Conservation (phyloP, 1,139 yeast species). For the Geotrichum bryndzae region DNA sequence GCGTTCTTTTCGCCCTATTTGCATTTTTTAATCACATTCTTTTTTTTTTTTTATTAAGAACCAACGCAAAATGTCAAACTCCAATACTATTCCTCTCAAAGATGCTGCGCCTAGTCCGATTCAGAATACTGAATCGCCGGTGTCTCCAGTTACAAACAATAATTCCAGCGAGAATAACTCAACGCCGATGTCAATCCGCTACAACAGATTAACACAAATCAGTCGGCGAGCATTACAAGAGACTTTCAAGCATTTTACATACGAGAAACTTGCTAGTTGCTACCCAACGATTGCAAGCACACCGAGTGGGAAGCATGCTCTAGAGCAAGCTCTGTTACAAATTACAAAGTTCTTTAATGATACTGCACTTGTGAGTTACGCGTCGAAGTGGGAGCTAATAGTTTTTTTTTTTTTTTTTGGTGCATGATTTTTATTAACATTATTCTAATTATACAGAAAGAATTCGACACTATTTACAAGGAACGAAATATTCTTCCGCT, state of each 20-base stretch:
- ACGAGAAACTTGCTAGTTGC: slow-evolving; percentile 57
- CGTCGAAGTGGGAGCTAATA: background rate
- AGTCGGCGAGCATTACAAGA: slow-evolving; percentile 63
- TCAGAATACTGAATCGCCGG: background rate
- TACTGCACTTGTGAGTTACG: slow-evolving; percentile 38
- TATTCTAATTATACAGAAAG: slow-evolving; percentile 32
- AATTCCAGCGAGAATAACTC: background rate
- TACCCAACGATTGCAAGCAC: slow-evolving; percentile 55
- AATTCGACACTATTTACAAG: slow-evolving; percentile 58
- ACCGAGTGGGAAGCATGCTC: slow-evolving; percentile 46
- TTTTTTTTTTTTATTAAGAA: background rate
- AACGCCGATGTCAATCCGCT: slow-evolving; percentile 39
- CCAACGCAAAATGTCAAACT: background rate
- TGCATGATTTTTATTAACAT: background rate
- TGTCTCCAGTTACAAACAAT: background rate
- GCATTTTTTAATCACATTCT: background rate
- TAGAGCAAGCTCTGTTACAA: slow-evolving; percentile 57
- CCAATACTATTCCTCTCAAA: slow-evolving; percentile 1
- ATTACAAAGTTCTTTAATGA: slow-evolving; percentile 56
- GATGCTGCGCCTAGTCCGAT: slow-evolving; percentile 8
- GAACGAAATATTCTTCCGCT: slow-evolving; percentile 57
- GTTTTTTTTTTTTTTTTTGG: background rate
- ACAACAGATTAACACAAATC: slow-evolving; percentile 49
- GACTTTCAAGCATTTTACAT: slow-evolving; percentile 54
- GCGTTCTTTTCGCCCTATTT: background rate